These are phyloP conservation scores for Phlebiopsis gigantea DNA, from an alignment of 768 basidiomycete species.

Conservation along the genomic window DNA sequence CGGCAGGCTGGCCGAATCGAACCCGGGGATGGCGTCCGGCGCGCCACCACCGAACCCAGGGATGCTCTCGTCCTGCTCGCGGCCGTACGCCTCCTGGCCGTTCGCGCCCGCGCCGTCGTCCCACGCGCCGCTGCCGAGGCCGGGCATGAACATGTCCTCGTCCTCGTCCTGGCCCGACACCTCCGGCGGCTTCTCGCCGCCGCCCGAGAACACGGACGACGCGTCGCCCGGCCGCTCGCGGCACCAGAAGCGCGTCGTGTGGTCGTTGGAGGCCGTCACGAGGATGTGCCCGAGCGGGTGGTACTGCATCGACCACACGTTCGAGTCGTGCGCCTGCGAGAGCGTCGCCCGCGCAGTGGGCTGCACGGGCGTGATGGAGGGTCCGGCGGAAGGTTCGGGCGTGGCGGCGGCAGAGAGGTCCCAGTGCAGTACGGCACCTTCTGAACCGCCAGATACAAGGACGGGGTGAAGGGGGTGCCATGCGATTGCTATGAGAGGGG, in stretches of 20 bases:
- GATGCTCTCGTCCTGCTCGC: slow-evolving; percentile 50
- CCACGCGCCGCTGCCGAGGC: slow-evolving; percentile 44
- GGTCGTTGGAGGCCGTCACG: slow-evolving; percentile 93
- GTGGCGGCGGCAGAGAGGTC: slow-evolving; percentile 63
- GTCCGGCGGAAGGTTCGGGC: slow-evolving; percentile 38
- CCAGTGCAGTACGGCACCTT: slow-evolving; percentile 94
- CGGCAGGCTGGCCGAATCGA: slow-evolving; percentile 14
- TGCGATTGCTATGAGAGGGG: slow-evolving; percentile 56
- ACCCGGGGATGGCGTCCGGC: slow-evolving; percentile 26
- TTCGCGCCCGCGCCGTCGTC: slow-evolving; percentile 14
- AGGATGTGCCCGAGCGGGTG: slow-evolving; percentile 96
- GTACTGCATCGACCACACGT: slow-evolving; percentile 93
- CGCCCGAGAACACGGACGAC: slow-evolving; percentile 70
- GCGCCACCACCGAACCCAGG: slow-evolving; percentile 51
- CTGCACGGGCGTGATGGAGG: slow-evolving; percentile 15
- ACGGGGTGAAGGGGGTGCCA: slow-evolving; percentile 96
- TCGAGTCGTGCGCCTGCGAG: slow-evolving; percentile 96
- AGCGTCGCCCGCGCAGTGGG: slow-evolving; percentile 74
- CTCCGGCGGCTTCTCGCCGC: slow-evolving; percentile 82
- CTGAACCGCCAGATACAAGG: slow-evolving; percentile 90
- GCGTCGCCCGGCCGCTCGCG: slow-evolving; percentile 85
- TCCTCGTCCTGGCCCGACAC: slow-evolving; percentile 47
- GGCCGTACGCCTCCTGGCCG: slow-evolving; percentile 35
- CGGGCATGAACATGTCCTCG: slow-evolving; percentile 72
- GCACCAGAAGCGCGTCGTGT: slow-evolving; percentile 98